Evolutionary conservation across 805 yeast species (phyloP).

Genomic region (Sugiyamaella boreocaroliniensis): DNA sequence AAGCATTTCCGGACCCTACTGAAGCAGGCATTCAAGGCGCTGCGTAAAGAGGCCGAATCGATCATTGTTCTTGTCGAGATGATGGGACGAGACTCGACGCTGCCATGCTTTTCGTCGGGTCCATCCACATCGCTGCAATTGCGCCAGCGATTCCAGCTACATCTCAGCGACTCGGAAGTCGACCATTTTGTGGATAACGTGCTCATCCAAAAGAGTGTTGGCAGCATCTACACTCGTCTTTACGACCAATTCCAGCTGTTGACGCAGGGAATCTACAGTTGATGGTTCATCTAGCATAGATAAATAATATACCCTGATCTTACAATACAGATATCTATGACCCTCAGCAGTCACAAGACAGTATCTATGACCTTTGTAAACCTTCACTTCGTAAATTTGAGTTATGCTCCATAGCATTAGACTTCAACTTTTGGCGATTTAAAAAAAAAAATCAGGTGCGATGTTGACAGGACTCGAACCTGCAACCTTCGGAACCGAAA

Average conservation of each 20-base stretch:
- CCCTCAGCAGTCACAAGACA: too few species aligned
- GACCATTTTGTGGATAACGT: conserved; percentile 72
- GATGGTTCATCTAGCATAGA: conserved; percentile 2
- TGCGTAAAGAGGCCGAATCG: conserved; percentile 68
- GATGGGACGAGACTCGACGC: conserved; percentile 84
- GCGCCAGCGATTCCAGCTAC: conserved; percentile 70
- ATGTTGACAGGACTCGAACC: conserved; percentile 32
- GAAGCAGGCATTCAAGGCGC: conserved; percentile 64
- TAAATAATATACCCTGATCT: neutral
- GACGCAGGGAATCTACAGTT: conserved; percentile 83
- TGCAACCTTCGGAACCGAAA: conserved; percentile 30
- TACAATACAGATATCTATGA: too few species aligned
- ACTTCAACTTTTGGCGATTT: too few species aligned
- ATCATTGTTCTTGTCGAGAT: conserved; percentile 79
- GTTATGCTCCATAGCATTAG: too few species aligned
- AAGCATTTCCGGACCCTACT: conserved; percentile 53
- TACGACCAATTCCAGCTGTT: conserved; percentile 93
- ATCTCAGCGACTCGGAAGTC: conserved; percentile 62
- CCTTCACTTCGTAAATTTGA: too few species aligned
- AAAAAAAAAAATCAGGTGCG: conserved; percentile 16
- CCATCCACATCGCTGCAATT: conserved; percentile 72
- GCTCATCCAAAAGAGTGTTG: conserved; percentile 73
- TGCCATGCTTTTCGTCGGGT: conserved; percentile 91
- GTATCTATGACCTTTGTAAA: too few species aligned
- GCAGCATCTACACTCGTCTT: conserved; percentile 82